Conservation (phyloP, 257 asterid species). For the Solanum boliviense region DNA sequence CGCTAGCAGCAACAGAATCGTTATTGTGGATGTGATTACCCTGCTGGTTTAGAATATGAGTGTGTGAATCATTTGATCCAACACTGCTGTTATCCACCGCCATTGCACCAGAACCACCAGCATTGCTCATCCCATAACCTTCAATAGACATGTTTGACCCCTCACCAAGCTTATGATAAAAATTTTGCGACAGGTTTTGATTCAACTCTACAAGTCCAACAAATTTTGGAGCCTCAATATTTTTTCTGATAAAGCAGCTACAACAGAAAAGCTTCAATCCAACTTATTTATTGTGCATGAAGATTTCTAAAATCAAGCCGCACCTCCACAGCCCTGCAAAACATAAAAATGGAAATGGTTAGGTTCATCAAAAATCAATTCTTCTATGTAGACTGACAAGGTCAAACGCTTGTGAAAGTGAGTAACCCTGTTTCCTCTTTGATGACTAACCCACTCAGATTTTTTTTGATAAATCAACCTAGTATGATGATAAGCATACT, state of each 20-base stretch:
- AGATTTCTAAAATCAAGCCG: constrained; percentile 3
- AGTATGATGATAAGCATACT: background rate
- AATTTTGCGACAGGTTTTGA: constrained; percentile 52
- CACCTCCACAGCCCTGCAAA: background rate
- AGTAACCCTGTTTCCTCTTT: background rate
- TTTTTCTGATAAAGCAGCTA: constrained; percentile 12
- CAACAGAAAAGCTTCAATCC: constrained; percentile 1
- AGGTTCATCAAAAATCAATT: background rate
- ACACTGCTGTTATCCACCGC: constrained; percentile 79
- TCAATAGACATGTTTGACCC: constrained; percentile 80
- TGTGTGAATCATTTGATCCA: constrained; percentile 72
- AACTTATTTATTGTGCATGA: constrained; percentile 28
- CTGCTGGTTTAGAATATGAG: constrained; percentile 67
- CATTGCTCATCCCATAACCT: constrained; percentile 80
- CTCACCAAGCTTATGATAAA: constrained; percentile 76
- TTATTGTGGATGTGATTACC: constrained; percentile 57
- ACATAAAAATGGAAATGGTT: background rate
- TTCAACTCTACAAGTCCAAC: constrained; percentile 60
- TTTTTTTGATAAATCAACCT: background rate
- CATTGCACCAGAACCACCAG: constrained; percentile 89
- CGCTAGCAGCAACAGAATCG: constrained; percentile 68
- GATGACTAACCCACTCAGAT: background rate
- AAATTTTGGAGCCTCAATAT: constrained; percentile 74
- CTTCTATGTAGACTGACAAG: background rate
- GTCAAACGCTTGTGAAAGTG: background rate